A percentile compares a stretch with the other conserved stretches of the same genome.
phyloP scores from a whole-genome alignment of 1,139 yeast genomes.

The Williopsis jadinii region DNA sequence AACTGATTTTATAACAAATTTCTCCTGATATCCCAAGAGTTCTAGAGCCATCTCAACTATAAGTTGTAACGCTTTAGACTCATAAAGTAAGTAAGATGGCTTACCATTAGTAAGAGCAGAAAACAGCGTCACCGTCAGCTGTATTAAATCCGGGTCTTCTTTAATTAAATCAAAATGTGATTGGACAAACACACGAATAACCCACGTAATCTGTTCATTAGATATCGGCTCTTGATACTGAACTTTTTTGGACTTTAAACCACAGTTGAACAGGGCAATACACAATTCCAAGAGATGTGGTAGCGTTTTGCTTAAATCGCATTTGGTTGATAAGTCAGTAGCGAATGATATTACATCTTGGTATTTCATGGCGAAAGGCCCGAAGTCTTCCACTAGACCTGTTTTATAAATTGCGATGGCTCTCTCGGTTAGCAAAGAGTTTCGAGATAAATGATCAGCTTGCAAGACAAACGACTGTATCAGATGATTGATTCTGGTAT shows the following conservation, averaged over 20 bases:
- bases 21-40: slow-evolving; percentile 49
- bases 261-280: slow-evolving; percentile 35
- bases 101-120: slow-evolving; percentile 42
- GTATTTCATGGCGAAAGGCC: slow-evolving; percentile 41
- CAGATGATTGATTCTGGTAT: slow-evolving; percentile 33
- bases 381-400: slow-evolving; percentile 46
- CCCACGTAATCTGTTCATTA: slow-evolving; percentile 8
- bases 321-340: slow-evolving; percentile 6
- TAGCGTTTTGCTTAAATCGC: slow-evolving; percentile 22
- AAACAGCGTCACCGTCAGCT: slow-evolving; percentile 47
- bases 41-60: slow-evolving; percentile 28
- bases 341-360: slow-evolving; percentile 4
- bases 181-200: slow-evolving; percentile 14
- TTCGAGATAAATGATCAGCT: slow-evolving; percentile 28
- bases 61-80: slow-evolving; percentile 34
- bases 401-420: slow-evolving; percentile 50
- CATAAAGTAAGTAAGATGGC: slow-evolving; percentile 42
- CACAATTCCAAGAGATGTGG: slow-evolving; percentile 33
- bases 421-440: slow-evolving; percentile 43
- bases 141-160: slow-evolving; percentile 32
- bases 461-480: slow-evolving; percentile 39
- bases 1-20: slow-evolving; percentile 56
- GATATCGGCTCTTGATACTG: slow-evolving; percentile 3
- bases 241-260: slow-evolving; percentile 7
- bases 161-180: slow-evolving; percentile 19